Conservation (phyloP, 306 rosid species). For the Vigna unguiculata region DNA sequence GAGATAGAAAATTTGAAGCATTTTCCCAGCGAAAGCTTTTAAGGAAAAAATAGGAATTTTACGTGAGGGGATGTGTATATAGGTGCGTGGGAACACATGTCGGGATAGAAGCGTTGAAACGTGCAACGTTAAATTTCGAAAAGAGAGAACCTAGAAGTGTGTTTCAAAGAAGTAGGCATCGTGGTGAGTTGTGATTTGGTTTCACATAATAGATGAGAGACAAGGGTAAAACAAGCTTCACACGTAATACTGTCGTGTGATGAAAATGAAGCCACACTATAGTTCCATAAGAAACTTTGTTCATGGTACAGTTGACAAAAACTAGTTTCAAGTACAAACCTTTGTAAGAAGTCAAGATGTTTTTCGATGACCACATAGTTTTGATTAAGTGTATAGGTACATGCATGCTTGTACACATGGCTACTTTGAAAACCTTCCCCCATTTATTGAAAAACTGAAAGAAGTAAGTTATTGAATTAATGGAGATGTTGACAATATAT, state of each 20-base stretch:
- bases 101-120: neutral
- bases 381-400: neutral
- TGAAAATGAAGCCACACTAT: conserved; percentile 38
- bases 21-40: too few species aligned
- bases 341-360: neutral
- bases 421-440: conserved; percentile 14
- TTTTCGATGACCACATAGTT: neutral
- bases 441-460: neutral
- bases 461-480: conserved; percentile 23
- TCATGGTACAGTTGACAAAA: conserved; percentile 19
- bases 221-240: neutral
- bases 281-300: neutral
- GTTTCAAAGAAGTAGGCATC: conserved; percentile 10
- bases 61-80: conserved; percentile 23
- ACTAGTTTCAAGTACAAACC: neutral
- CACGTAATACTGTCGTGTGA: neutral
- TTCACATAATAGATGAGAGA: neutral
- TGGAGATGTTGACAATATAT: neutral
- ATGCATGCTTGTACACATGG: conserved; percentile 12
- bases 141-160: neutral
- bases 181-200: neutral
- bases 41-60: neutral
- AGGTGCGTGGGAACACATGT: neutral
- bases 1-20: neutral
- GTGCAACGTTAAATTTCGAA: neutral